These are phyloP conservation scores for Ophiostoma montium DNA, from an alignment of 2,329 filamentous ascomycete genomes.

Conservation along the genomic window DNA sequence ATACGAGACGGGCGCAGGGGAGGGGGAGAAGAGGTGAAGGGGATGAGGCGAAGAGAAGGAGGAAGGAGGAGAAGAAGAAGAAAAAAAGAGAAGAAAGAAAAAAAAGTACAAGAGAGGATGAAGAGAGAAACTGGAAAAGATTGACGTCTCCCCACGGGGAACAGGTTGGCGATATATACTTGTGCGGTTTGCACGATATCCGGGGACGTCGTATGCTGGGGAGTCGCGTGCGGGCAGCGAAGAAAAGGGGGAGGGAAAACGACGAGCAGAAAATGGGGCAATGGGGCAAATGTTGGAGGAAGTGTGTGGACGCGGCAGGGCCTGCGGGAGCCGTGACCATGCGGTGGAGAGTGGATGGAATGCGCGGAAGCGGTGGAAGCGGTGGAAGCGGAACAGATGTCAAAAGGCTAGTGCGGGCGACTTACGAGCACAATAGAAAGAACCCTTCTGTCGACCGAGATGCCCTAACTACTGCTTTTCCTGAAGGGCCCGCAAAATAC, in stretches of 20 bases:
- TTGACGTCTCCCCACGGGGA: slow-evolving; percentile 5
- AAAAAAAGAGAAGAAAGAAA: neutral
- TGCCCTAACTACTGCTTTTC: neutral
- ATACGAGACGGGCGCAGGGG: too few relatives aligned
- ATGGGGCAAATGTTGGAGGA: neutral
- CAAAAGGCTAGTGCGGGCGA: slow-evolving; percentile 1
- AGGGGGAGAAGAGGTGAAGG: neutral
- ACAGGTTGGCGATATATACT: slow-evolving; percentile 1
- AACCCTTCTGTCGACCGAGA: neutral
- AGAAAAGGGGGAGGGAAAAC: neutral
- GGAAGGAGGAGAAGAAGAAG: neutral
- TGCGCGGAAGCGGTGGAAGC: neutral
- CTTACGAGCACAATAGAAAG: neutral
- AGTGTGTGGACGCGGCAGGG: neutral
- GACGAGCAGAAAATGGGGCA: neutral
- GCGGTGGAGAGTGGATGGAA: neutral
- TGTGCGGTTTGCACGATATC: neutral
- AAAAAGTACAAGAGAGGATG: neutral
- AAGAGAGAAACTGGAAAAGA: neutral
- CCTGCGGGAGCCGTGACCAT: neutral
- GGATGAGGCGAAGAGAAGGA: neutral
- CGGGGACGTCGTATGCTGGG: neutral
- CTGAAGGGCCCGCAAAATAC: neutral
- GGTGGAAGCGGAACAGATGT: neutral
- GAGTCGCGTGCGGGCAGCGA: neutral